Evolutionary conservation across 331 rosid species (phyloP).

Genomic region (Quercus tomentella): DNA sequence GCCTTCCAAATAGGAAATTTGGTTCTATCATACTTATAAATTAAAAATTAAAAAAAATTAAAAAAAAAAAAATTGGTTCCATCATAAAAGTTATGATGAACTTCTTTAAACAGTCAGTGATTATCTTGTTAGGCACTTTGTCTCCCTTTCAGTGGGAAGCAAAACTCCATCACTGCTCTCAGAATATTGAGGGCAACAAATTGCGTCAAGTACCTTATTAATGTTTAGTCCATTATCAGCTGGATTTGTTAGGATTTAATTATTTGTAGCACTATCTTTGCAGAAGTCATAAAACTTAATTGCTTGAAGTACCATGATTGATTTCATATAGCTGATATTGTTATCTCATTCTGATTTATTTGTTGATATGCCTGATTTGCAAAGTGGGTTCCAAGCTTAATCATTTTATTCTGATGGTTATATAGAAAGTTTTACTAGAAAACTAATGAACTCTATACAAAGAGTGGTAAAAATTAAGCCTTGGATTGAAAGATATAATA

Average conservation of each 20-base stretch:
- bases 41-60: too few relatives aligned
- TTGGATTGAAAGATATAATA: neutral
- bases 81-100: neutral
- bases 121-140: neutral
- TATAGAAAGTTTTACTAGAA: neutral
- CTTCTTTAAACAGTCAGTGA: neutral
- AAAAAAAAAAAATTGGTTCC: too few relatives aligned
- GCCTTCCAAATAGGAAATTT: too few relatives aligned
- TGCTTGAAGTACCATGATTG: neutral
- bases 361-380: neutral
- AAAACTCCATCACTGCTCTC: neutral
- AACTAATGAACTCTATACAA: neutral
- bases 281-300: neutral
- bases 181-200: neutral
- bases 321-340: neutral
- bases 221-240: neutral
- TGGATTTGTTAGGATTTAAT: neutral
- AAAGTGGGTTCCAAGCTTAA: neutral
- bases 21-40: too few relatives aligned
- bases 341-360: neutral
- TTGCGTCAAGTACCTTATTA: neutral
- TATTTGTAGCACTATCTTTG: neutral
- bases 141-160: neutral
- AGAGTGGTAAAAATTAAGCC: neutral
- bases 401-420: neutral